These are phyloP conservation scores for Nyctanthes arbortristis DNA, from an alignment of 257 asterid genomes.

Conservation along the genomic window DNA sequence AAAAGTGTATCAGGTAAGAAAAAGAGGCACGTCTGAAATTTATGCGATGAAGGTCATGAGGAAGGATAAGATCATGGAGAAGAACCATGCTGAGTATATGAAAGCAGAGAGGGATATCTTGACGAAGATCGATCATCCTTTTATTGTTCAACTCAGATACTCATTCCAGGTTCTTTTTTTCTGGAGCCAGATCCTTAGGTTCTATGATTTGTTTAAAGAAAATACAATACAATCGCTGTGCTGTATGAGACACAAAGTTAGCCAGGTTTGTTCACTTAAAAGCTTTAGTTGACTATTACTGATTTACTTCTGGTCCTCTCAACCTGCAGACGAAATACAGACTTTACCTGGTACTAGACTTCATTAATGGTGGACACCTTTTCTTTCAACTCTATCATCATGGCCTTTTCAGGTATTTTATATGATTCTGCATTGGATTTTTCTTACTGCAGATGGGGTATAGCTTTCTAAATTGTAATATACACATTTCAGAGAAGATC, in stretches of 20 bases:
- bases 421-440: background rate
- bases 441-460: constrained; percentile 1
- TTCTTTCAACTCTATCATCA: constrained; percentile 70
- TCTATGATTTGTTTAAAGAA: background rate
- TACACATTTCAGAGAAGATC: constrained; percentile 53
- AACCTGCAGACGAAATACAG: constrained; percentile 58
- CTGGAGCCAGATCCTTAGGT: background rate
- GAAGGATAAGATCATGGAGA: constrained; percentile 77
- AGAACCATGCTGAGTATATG: constrained; percentile 55
- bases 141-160: constrained; percentile 64
- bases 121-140: constrained; percentile 71
- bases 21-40: constrained; percentile 56
- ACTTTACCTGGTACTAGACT: constrained; percentile 73
- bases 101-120: constrained; percentile 71
- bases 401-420: constrained; percentile 65
- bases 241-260: background rate
- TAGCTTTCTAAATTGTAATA: constrained; percentile 12
- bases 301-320: constrained; percentile 12
- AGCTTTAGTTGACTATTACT: background rate
- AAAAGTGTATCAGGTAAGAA: constrained; percentile 66
- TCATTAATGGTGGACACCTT: constrained; percentile 70
- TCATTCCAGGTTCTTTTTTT: constrained; percentile 56
- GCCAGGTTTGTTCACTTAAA: constrained; percentile 10
- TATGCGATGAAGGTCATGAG: constrained; percentile 84
- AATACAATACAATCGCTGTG: background rate